phyloP scores from a whole-genome alignment of 768 basidiomycete genomes.

The Neoboletus subvelutipes region DNA sequence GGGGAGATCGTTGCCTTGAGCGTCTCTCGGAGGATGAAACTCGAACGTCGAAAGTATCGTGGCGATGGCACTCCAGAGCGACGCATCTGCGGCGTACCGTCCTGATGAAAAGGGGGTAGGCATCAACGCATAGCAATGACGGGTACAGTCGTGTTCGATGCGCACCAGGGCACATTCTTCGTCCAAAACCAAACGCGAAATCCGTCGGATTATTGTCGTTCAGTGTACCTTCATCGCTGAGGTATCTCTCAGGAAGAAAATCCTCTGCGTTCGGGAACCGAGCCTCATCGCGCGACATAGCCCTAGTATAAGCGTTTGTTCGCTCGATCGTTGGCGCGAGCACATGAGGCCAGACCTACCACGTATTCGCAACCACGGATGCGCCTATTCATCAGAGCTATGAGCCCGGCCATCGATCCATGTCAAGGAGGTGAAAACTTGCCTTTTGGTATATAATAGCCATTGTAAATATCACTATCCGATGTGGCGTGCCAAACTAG shows the following conservation, averaged over 20 bases:
- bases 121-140: too few relatives aligned
- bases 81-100: neutral
- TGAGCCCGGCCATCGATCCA: neutral
- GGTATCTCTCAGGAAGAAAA: slow-evolving; percentile 9
- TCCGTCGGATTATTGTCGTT: slow-evolving; percentile 5
- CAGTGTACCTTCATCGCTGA: slow-evolving; percentile 1
- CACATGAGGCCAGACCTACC: neutral
- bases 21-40: neutral
- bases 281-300: slow-evolving; percentile 8
- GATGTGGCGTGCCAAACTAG: slow-evolving; percentile 19
- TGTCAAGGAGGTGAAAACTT: slow-evolving; percentile 10
- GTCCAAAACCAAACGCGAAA: slow-evolving; percentile 14
- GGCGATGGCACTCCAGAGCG: slow-evolving; percentile 1
- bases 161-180: slow-evolving; percentile 1
- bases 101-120: neutral
- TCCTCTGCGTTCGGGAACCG: slow-evolving; percentile 10
- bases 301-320: neutral
- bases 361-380: neutral
- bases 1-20: neutral
- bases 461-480: slow-evolving; percentile 25
- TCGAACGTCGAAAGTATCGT: slow-evolving; percentile 15
- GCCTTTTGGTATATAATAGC: slow-evolving; percentile 32
- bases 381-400: neutral
- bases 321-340: neutral
- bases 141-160: neutral